Percentiles rank a stretch among this genome's conserved stretches.
phyloP scores from a whole-genome alignment of 495 filamentous ascomycete genomes.

The Xylaria flabelliformis region DNA sequence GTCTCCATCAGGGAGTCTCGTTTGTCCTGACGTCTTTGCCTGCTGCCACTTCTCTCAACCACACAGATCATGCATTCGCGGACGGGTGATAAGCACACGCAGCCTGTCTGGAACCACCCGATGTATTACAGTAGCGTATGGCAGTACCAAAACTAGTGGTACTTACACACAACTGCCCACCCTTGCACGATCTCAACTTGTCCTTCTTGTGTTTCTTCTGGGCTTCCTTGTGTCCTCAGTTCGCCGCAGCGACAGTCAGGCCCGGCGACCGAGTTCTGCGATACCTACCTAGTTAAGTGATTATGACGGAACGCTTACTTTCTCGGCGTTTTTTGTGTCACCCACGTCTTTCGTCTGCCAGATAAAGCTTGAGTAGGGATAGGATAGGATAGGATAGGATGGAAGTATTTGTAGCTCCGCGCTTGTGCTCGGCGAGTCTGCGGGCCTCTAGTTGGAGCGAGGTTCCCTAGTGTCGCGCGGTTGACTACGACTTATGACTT shows the following conservation, averaged over 20 bases:
- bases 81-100: slow-evolving; percentile 21
- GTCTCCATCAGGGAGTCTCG: slow-evolving; percentile 19
- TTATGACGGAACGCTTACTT: slow-evolving; percentile 21
- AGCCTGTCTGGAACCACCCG: slow-evolving; percentile 26
- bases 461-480: slow-evolving; percentile 20
- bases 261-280: slow-evolving; percentile 25
- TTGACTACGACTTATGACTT: slow-evolving; percentile 14
- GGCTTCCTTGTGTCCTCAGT: not conserved
- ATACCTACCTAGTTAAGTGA: slow-evolving; percentile 23
- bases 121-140: slow-evolving; percentile 13
- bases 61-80: slow-evolving; percentile 28
- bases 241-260: slow-evolving; percentile 15
- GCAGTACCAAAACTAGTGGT: not conserved
- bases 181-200: slow-evolving; percentile 27
- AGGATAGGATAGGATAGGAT: no score
- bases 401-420: not conserved
- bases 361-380: slow-evolving; percentile 12
- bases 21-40: slow-evolving; percentile 14
- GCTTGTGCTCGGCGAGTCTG: slow-evolving; percentile 27
- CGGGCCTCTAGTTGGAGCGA: slow-evolving; percentile 25
- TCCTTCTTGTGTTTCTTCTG: slow-evolving; percentile 13
- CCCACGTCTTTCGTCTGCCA: slow-evolving; percentile 7
- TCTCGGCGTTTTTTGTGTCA: slow-evolving; percentile 24
- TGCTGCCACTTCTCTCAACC: slow-evolving; percentile 14
- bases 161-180: slow-evolving; percentile 19